These are phyloP conservation scores for Rosellinia necatrix DNA, from an alignment of 2,329 filamentous ascomycete species.

Conservation along the genomic window DNA sequence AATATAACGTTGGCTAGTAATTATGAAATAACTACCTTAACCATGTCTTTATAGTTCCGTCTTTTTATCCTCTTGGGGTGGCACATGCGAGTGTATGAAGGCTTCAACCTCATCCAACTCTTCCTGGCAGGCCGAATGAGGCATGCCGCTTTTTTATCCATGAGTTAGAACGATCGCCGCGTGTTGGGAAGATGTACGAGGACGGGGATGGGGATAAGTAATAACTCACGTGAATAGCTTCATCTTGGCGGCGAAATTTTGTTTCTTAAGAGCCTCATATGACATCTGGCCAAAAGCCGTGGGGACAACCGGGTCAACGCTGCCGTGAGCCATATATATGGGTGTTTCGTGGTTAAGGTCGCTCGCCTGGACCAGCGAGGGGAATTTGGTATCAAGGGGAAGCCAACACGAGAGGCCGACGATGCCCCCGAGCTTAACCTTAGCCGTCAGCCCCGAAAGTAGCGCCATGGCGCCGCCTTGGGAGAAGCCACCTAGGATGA, in stretches of 20 bases:
- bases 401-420: constrained; percentile 85
- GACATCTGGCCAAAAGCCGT: constrained; percentile 71
- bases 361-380: constrained; percentile 58
- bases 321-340: constrained; percentile 90
- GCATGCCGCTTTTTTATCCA: constrained; percentile 60
- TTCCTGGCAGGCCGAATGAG: constrained; percentile 74
- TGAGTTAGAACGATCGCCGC: constrained; percentile 11
- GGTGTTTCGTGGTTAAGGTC: constrained; percentile 73
- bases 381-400: constrained; percentile 68
- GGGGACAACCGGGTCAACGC: constrained; percentile 73
- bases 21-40: neutral
- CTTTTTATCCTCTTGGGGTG: constrained; percentile 47
- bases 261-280: constrained; percentile 66
- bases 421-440: constrained; percentile 80
- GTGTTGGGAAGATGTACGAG: constrained; percentile 8
- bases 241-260: constrained; percentile 76
- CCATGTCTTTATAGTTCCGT: constrained; percentile 40
- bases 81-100: constrained; percentile 55
- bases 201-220: neutral
- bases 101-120: constrained; percentile 83
- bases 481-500: constrained; percentile 84
- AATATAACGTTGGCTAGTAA: neutral
- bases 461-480: constrained; percentile 89
- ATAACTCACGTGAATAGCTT: constrained; percentile 71
- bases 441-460: constrained; percentile 75